A percentile compares a stretch with the other conserved stretches of the same genome.
Evolutionary conservation across 768 basidiomycete genomes (phyloP).

Genomic region (Wakefieldia striispora): DNA sequence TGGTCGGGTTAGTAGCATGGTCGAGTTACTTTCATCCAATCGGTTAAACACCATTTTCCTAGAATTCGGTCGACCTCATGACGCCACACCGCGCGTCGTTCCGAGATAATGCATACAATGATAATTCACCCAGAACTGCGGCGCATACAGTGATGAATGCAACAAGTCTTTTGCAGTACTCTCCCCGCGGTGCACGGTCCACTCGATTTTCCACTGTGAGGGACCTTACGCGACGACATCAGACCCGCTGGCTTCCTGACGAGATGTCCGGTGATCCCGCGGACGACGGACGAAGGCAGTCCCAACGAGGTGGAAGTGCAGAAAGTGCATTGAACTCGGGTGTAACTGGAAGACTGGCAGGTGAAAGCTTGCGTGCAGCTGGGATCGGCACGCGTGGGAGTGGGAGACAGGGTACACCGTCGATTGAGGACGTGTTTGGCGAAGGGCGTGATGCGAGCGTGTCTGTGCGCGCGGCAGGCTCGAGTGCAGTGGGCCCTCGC

Average conservation of each 20-base stretch:
- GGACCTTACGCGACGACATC: slow-evolving; percentile 47
- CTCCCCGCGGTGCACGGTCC: slow-evolving; percentile 31
- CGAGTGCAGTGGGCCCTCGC: slow-evolving; percentile 10
- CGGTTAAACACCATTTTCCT: slow-evolving; percentile 1
- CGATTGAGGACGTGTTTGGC: slow-evolving; percentile 38
- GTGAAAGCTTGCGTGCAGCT: slow-evolving; percentile 69
- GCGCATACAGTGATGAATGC: slow-evolving; percentile 22
- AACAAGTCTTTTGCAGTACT: slow-evolving; percentile 23
- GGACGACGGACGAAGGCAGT: slow-evolving; percentile 49
- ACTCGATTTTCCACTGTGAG: slow-evolving; percentile 47
- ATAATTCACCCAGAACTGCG: slow-evolving; percentile 24
- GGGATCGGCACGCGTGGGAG: slow-evolving; percentile 49
- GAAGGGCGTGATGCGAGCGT: slow-evolving; percentile 19
- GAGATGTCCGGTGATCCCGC: slow-evolving; percentile 35
- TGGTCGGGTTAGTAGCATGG: slow-evolving; percentile 36
- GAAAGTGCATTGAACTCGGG: slow-evolving; percentile 57
- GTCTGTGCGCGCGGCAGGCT: slow-evolving; percentile 16
- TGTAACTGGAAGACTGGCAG: slow-evolving; percentile 51
- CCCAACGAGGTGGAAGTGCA: slow-evolving; percentile 62
- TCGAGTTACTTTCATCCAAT: background rate
- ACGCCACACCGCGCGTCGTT: slow-evolving; percentile 36
- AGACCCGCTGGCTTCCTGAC: slow-evolving; percentile 53
- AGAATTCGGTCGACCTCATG: slow-evolving; percentile 38
- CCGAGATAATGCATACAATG: slow-evolving; percentile 21
- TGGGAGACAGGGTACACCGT: slow-evolving; percentile 26